Conservation (phyloP, 306 rosid genomes). For the Abrus precatorius region DNA sequence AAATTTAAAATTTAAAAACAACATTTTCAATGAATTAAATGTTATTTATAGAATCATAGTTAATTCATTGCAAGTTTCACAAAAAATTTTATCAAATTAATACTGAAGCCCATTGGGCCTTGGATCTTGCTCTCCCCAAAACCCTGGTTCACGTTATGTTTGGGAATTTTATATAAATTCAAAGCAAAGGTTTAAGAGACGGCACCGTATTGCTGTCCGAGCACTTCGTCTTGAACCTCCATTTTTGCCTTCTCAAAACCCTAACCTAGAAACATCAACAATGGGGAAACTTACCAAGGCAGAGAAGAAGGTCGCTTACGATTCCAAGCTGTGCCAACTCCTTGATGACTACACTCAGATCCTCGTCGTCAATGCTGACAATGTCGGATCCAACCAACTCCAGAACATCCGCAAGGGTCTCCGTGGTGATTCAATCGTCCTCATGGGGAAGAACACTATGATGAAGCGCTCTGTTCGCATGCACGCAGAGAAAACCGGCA, state of each 20-base stretch:
- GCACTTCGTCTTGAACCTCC: no score
- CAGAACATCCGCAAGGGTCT: constrained; percentile 84
- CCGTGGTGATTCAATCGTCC: constrained; percentile 85
- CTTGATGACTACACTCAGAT: constrained; percentile 79
- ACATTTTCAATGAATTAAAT: no score
- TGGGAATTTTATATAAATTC: no score
- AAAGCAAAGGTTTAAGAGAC: no score
- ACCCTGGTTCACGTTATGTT: no score
- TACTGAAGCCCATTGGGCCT: no score
- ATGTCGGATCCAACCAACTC: constrained; percentile 90
- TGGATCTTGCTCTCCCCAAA: no score
- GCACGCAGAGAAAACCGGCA: constrained; percentile 79
- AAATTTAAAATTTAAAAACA: no score
- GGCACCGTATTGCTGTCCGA: no score
- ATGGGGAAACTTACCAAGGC: constrained; percentile 75
- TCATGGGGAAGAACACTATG: constrained; percentile 99
- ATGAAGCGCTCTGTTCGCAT: constrained; percentile 86
- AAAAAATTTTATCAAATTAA: no score
- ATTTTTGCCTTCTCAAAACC: neutral
- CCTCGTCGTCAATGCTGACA: constrained; percentile 85
- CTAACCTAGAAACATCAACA: constrained; percentile 42
- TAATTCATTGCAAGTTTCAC: no score
- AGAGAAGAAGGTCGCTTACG: constrained; percentile 81
- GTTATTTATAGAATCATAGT: no score
- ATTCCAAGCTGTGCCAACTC: constrained; percentile 75